Evolutionary conservation across 345 rosid species (phyloP).

Genomic region (Eucalyptus cloeziana): DNA sequence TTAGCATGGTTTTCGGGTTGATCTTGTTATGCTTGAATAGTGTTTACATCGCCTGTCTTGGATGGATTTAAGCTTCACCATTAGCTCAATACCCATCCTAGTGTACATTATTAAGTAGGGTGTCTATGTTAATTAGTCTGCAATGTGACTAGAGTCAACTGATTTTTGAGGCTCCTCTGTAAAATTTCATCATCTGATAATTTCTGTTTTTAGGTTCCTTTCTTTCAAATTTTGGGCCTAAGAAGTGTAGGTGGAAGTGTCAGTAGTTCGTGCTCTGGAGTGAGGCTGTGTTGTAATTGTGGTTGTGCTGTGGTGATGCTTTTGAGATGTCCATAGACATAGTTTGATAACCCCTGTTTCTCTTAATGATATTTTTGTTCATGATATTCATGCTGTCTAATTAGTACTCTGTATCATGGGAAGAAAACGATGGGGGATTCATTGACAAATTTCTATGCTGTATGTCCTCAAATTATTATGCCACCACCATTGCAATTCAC

Average conservation of each 20-base stretch:
- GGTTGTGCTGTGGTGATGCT: neutral
- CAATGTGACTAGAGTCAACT: neutral
- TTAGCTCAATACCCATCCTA: neutral
- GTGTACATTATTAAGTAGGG: neutral
- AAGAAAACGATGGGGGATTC: neutral
- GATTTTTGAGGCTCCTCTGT: neutral
- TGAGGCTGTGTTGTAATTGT: neutral
- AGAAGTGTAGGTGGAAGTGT: neutral
- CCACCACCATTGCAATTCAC: neutral
- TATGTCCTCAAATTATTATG: neutral
- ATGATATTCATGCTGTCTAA: neutral
- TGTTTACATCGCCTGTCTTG: neutral
- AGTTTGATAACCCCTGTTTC: neutral
- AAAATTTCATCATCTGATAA: neutral
- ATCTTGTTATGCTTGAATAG: neutral
- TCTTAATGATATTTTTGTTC: neutral
- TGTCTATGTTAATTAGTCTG: neutral
- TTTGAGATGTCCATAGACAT: neutral
- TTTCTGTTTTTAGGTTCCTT: neutral
- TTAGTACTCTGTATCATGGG: neutral
- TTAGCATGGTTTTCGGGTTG: neutral
- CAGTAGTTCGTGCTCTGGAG: neutral
- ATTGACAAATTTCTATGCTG: neutral
- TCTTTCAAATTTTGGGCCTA: neutral
- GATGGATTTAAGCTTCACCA: neutral